These are phyloP conservation scores for Myxozyma sirexii DNA, from an alignment of 805 yeast species.

Conservation along the genomic window DNA sequence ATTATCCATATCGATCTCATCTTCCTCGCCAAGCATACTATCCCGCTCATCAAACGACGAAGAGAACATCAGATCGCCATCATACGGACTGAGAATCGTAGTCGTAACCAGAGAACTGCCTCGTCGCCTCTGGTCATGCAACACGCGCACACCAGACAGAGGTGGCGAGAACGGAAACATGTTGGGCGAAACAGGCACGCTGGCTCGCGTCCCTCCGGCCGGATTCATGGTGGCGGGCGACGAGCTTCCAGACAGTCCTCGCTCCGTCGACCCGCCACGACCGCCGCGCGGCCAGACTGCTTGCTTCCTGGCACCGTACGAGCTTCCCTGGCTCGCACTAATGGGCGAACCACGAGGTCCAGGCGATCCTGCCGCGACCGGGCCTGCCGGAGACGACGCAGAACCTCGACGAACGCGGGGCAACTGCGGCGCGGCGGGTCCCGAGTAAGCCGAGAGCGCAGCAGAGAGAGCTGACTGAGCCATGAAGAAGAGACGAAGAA, in stretches of 20 bases:
- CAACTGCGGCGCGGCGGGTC: conserved; percentile 16
- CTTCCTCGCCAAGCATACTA: conserved; percentile 11
- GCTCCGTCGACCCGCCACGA: conserved; percentile 7
- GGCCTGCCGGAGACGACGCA: neutral
- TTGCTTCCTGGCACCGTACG: conserved; percentile 3
- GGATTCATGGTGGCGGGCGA: conserved; percentile 12
- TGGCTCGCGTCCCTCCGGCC: conserved; percentile 3
- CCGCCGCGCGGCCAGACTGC: neutral
- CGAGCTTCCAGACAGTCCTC: conserved; percentile 1
- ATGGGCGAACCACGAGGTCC: conserved; percentile 20
- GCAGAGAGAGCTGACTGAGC: conserved; percentile 32
- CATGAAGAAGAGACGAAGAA: conserved; percentile 8
- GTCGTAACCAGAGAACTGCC: conserved; percentile 32
- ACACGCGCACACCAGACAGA: conserved; percentile 26
- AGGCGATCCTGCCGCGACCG: conserved; percentile 21
- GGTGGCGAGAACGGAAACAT: conserved; percentile 34
- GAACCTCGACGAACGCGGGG: conserved; percentile 13
- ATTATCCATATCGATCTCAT: conserved; percentile 14
- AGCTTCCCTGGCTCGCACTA: neutral
- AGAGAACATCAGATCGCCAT: conserved; percentile 32
- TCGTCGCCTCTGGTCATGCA: conserved; percentile 27
- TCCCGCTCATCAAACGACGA: conserved; percentile 28
- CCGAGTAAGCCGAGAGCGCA: conserved; percentile 24
- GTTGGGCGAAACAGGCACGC: conserved; percentile 31
- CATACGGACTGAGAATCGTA: conserved; percentile 30